Percentiles rank a stretch among this genome's conserved stretches.
Evolutionary conservation across 2,329 filamentous ascomycete genomes (phyloP).

Genomic region (Botrytis paeoniae): DNA sequence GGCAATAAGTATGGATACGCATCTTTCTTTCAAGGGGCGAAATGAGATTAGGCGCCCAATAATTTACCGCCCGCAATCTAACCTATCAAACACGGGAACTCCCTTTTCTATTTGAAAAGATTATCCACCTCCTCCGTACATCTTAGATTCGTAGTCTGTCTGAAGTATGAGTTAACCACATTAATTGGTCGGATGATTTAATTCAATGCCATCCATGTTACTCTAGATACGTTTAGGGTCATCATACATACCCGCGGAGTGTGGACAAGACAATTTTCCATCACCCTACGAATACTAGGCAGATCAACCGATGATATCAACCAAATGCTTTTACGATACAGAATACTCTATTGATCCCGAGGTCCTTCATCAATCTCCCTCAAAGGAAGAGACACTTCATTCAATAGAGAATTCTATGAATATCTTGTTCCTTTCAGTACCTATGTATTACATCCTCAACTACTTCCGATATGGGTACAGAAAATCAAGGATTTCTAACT

Average conservation of each 20-base stretch:
- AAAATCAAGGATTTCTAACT: not conserved
- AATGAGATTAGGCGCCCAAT: slow-evolving; percentile 19
- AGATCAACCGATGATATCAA: not conserved
- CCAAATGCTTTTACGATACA: no score
- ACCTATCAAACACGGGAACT: slow-evolving; percentile 14
- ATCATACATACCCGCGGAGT: not conserved
- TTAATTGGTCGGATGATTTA: slow-evolving; percentile 3
- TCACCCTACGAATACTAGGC: not conserved
- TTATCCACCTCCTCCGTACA: not conserved
- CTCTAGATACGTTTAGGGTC: not conserved
- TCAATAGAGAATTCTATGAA: not conserved
- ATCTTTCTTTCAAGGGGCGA: not conserved
- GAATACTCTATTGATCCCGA: not conserved
- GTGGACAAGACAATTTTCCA: not conserved
- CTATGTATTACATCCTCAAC: not conserved
- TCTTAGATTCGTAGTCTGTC: not conserved
- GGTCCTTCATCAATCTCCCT: not conserved
- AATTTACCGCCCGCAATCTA: slow-evolving; percentile 11
- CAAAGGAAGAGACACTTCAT: not conserved
- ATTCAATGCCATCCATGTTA: not conserved
- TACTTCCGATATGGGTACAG: not conserved
- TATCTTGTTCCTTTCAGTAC: not conserved
- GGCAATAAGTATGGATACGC: not conserved
- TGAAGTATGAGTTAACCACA: not conserved
- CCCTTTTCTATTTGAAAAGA: not conserved